Percentiles rank a stretch among this genome's conserved stretches.
These are phyloP conservation scores for Aphanomyces euteiches DNA, from an alignment of 352 stramenopile genomes.

Conservation along the genomic window DNA sequence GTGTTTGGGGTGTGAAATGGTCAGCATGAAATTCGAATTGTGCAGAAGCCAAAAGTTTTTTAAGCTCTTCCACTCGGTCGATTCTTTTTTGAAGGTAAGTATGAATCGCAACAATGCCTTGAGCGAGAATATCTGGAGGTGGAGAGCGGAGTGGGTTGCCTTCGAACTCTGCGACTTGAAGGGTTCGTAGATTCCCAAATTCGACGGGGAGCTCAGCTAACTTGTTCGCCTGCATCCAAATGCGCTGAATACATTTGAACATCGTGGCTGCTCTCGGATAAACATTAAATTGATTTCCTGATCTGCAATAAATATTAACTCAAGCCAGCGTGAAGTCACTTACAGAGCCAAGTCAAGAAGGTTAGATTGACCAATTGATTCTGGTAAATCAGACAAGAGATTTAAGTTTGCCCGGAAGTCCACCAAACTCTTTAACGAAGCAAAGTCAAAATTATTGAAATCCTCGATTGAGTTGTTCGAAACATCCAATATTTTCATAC, in stretches of 20 bases:
- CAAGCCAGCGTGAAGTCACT: not conserved
- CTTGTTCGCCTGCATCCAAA: constrained; percentile 73
- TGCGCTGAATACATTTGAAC: constrained; percentile 40
- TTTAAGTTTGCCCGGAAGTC: constrained; percentile 52
- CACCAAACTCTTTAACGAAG: constrained; percentile 36
- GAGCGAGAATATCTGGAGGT: constrained; percentile 56
- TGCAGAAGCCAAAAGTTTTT: constrained; percentile 39
- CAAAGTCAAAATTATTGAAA: constrained; percentile 48
- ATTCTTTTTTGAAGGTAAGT: constrained; percentile 58
- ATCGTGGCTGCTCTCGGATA: constrained; percentile 46
- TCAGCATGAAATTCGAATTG: constrained; percentile 40
- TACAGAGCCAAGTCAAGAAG: constrained; percentile 55
- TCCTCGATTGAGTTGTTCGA: constrained; percentile 60
- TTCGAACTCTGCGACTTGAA: constrained; percentile 56
- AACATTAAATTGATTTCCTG: constrained; percentile 50
- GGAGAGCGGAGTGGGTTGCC: constrained; percentile 72
- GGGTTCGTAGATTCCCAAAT: constrained; percentile 45
- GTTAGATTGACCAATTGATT: constrained; percentile 39
- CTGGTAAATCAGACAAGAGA: constrained; percentile 42
- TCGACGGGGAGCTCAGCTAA: constrained; percentile 52
- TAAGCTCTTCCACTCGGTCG: constrained; percentile 52
- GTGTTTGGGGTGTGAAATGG: constrained; percentile 36
- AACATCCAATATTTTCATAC: constrained; percentile 51
- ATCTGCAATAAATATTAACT: constrained; percentile 19
- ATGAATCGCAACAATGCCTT: constrained; percentile 49